Percentiles rank a stretch among this genome's conserved stretches.
phyloP scores from a whole-genome alignment of 805 yeast genomes.

The Candida montana region DNA sequence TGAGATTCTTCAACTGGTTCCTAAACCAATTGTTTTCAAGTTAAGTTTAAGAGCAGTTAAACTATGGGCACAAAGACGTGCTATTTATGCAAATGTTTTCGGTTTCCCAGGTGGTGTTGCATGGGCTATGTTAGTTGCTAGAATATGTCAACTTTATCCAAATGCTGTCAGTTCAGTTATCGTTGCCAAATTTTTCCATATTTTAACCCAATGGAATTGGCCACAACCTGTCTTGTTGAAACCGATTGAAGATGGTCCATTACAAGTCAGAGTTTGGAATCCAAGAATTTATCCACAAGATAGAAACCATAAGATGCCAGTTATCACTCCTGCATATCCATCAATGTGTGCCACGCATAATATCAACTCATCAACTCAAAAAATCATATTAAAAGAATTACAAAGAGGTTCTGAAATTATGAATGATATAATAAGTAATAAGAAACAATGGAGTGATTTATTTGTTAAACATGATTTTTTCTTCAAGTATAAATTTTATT shows the following conservation, averaged over 20 bases:
- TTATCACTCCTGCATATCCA: conserved; percentile 96
- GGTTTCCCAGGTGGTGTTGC: conserved; percentile 99
- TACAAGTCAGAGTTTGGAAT: conserved; percentile 96
- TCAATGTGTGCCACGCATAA: conserved; percentile 99
- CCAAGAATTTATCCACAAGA: conserved; percentile 88
- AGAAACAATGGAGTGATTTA: conserved; percentile 66
- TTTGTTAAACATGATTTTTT: conserved; percentile 81
- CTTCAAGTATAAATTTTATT: conserved; percentile 75
- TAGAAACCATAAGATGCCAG: conserved; percentile 91
- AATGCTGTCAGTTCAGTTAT: conserved; percentile 92
- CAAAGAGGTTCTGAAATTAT: conserved; percentile 68
- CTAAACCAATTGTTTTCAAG: conserved; percentile 87
- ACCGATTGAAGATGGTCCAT: conserved; percentile 94
- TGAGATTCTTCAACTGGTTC: conserved; percentile 83
- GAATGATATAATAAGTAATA: conserved; percentile 59
- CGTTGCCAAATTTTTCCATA: conserved; percentile 82
- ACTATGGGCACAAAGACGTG: conserved; percentile 95
- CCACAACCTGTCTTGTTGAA: conserved; percentile 95
- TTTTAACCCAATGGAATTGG: conserved; percentile 91
- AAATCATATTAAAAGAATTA: conserved; percentile 73
- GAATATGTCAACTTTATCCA: conserved; percentile 94
- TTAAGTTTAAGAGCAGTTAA: conserved; percentile 90
- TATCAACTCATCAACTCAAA: conserved; percentile 83
- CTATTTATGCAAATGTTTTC: conserved; percentile 88
- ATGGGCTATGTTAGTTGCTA: conserved; percentile 99